These are phyloP conservation scores for Paramecium caudatum DNA, from an alignment of 73 alveolate genomes.

Conservation along the genomic window DNA sequence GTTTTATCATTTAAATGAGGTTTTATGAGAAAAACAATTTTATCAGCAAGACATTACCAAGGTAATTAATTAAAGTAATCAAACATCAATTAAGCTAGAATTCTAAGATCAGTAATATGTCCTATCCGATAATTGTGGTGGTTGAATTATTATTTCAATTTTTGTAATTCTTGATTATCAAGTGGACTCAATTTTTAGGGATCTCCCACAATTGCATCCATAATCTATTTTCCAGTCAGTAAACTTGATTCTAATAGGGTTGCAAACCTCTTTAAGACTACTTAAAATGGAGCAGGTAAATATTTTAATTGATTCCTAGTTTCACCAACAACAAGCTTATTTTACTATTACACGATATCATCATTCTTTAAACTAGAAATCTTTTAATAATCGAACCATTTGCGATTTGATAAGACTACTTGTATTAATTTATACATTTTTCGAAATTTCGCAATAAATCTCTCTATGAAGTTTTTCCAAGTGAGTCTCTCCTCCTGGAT, in stretches of 20 bases:
- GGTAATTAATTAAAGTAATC: slow-evolving; percentile 40
- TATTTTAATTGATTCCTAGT: slow-evolving; percentile 23
- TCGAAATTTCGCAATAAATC: slow-evolving; percentile 62
- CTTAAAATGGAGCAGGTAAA: slow-evolving; percentile 57
- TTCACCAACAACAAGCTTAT: slow-evolving; percentile 37
- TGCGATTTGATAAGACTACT: slow-evolving; percentile 23
- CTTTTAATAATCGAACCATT: not conserved
- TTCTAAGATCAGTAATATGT: slow-evolving; percentile 59
- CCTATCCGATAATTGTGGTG: not conserved
- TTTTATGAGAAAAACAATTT: not conserved
- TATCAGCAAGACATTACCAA: not conserved
- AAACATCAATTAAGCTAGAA: slow-evolving; percentile 43
- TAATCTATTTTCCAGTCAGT: not conserved
- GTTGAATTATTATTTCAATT: slow-evolving; percentile 23
- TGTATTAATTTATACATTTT: slow-evolving; percentile 6
- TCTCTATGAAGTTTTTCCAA: slow-evolving; percentile 26
- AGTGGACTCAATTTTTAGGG: not conserved
- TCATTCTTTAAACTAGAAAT: slow-evolving; percentile 21
- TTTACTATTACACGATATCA: slow-evolving; percentile 32
- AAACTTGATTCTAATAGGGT: not conserved
- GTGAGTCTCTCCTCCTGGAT: slow-evolving; percentile 67
- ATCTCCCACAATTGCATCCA: slow-evolving; percentile 13
- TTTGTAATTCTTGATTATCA: not conserved
- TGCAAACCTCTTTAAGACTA: slow-evolving; percentile 25
- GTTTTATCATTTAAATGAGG: not conserved